Conservation (phyloP, 192 early-diverging fungal genomes). For the Glomus cerebriforme region DNA sequence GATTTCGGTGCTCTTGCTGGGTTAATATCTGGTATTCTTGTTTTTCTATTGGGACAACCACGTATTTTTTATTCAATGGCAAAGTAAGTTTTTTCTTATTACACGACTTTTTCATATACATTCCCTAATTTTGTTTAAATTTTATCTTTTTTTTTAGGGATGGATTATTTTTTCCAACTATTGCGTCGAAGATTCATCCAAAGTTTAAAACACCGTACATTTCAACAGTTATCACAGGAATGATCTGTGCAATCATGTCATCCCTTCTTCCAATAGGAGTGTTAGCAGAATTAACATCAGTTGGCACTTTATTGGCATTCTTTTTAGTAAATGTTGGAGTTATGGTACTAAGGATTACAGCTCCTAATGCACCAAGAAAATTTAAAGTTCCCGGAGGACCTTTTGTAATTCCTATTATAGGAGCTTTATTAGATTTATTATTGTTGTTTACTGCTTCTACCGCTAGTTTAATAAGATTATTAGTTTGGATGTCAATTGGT, state of each 20-base stretch:
- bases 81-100: slow-evolving; percentile 30
- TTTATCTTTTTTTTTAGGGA: slow-evolving; percentile 47
- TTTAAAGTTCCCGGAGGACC: slow-evolving; percentile 80
- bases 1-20: slow-evolving; percentile 78
- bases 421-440: slow-evolving; percentile 58
- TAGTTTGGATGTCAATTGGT: slow-evolving; percentile 79
- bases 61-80: slow-evolving; percentile 90
- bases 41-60: slow-evolving; percentile 77
- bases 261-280: slow-evolving; percentile 81
- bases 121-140: background rate
- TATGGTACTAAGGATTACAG: slow-evolving; percentile 74
- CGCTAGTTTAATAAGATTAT: slow-evolving; percentile 69
- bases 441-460: slow-evolving; percentile 67
- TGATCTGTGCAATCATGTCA: slow-evolving; percentile 65
- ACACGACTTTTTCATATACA: background rate
- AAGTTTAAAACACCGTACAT: slow-evolving; percentile 75
- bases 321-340: slow-evolving; percentile 80
- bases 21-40: slow-evolving; percentile 78
- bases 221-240: slow-evolving; percentile 67
- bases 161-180: slow-evolving; percentile 69
- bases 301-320: slow-evolving; percentile 85
- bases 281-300: slow-evolving; percentile 82
- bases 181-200: slow-evolving; percentile 73
- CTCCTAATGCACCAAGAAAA: slow-evolving; percentile 65
- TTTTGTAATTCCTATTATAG: slow-evolving; percentile 65